phyloP scores from a whole-genome alignment of 2,329 filamentous ascomycete species.

The Phyllosticta citriasiana region DNA sequence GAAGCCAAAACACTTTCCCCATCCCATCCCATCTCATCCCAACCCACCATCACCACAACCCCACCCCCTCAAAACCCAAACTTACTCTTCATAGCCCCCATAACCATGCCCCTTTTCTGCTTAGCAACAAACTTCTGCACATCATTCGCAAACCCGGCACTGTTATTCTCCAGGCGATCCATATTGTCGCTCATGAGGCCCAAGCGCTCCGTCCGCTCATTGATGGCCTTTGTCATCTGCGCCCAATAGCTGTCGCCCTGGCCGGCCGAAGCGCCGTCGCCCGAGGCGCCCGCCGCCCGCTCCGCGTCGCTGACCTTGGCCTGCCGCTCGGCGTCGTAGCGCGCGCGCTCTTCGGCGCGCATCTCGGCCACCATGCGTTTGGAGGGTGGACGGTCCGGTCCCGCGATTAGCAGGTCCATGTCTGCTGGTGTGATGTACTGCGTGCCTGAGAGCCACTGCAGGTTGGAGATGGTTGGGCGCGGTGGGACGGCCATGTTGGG shows the following conservation, averaged over 20 bases:
- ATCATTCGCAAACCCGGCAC: constrained; percentile 74
- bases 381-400: constrained; percentile 75
- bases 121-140: constrained; percentile 76
- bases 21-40: too few relatives aligned
- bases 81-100: constrained; percentile 41
- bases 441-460: constrained; percentile 95
- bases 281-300: constrained; percentile 7
- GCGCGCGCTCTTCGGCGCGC: constrained; percentile 59
- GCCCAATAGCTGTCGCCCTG: constrained; percentile 54
- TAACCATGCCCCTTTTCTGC: constrained; percentile 77
- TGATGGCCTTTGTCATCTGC: constrained; percentile 77
- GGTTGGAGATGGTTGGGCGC: constrained; percentile 83
- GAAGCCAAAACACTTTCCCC: too few relatives aligned
- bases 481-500: constrained; percentile 62
- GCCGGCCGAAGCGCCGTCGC: constrained; percentile 15
- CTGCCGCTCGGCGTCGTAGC: constrained; percentile 26
- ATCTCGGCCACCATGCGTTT: constrained; percentile 80
- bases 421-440: constrained; percentile 82
- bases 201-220: constrained; percentile 82
- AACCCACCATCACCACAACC: too few relatives aligned
- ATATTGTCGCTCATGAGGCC: constrained; percentile 75
- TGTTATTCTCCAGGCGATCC: constrained; percentile 71
- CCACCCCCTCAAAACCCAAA: constrained; percentile 4
- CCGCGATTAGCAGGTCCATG: constrained; percentile 82
- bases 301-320: constrained; percentile 25